Evolutionary conservation across 2,329 filamentous ascomycete genomes (phyloP), one percentile per base, ranked within the genome.

Genomic region (Ceratocystis papillata): DNA sequence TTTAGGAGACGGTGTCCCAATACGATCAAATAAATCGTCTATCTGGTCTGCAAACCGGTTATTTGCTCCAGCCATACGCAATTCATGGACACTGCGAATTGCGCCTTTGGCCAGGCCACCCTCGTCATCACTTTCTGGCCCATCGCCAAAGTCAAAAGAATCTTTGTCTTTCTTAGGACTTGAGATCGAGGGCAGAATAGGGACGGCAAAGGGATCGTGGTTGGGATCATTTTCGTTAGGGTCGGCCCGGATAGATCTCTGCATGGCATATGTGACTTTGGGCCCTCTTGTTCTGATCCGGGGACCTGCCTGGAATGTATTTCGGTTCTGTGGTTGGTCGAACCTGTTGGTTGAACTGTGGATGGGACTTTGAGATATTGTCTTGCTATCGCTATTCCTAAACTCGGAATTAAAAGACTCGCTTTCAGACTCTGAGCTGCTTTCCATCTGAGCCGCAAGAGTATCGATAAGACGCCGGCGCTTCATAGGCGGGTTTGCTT

Each of bases 11-110:
- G 83, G 82, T 5, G 71, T 73, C 46, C 83, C 83, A 69, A 87
- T 82, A 65, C 84, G 80, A 57, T 83, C 82, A 64, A 86, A 74
- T 17, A 87, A 74, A 70, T 87, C 85, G 68, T 85, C 82, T 74
- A 87, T 81, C 70, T 86, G 83, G 69, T 87, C 84, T 3, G 84
- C 78, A 69, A 85, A 85, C 33, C 85, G 81, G 70, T 83, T 85
- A 71, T 87, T 87, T 25, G 83, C 84, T 17, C 85, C 85, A 3
- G 85, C 84, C 68, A 86, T 82, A 63, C 84, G 79, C 53, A 88
- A 74, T 71, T 87, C 85, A 71, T 88, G 85, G 20, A 87, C 81
- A 69, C 83, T 85, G 67, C 81, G 79, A 60, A 87, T 83, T 33
- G 81, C 80, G 20, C 79, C 78, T 59, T 77, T 79, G 22, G 76